Base-by-base conservation (phyloP, 2,329 filamentous ascomycete species). In the Knufia petricola region DNA sequence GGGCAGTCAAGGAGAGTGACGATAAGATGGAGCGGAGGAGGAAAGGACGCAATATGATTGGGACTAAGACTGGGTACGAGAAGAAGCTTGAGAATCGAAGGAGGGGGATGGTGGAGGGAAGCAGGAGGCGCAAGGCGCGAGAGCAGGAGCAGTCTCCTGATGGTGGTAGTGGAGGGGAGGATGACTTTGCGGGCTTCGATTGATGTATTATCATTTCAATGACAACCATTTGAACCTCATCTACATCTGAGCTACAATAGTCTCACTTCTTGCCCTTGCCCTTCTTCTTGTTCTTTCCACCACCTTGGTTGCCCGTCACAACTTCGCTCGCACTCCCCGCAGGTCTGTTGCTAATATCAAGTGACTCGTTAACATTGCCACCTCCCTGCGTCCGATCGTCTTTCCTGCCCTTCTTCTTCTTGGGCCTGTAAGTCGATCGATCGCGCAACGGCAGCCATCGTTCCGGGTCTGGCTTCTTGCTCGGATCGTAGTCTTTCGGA, bases 371-470 rank as follows among this genome's bases (percentile, higher is more conserved):
- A 19, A 87, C 85, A 19, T 47, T 47, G 10, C 83, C 69, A 42
- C 89, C 90, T 52, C 92, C 92, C 65, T 96, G 92, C 7, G 87
- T 95, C 34, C 82, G 71, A 57, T 87, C 85, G 55, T 64, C 59
- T 69, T 84, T 84, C 75, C 88, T 84, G 72, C 85, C 88, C 72
- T 85, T 88, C 4, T 88, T 88, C 71, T 92, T 95, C 2, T 60
- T 60, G 6, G 89, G 88, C 41, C 85, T 75, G 67, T 95, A 98
- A 34, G 81, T 85, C 58, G 85, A 92, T 50, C 92, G 78, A 64
- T 98, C 92, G 46, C 85, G 81, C 60, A 96, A 73, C 10, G 92
- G 90, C 52, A 98, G 69, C 92, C 92, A 98, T 54, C 92, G 77
- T 68, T 98, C 92, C 0, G 87, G 82, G 65, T 98, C 92, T 28